These are phyloP conservation scores for Ustilago bromivora DNA, from an alignment of 1,284 basidiomycete genomes.

Conservation along the genomic window DNA sequence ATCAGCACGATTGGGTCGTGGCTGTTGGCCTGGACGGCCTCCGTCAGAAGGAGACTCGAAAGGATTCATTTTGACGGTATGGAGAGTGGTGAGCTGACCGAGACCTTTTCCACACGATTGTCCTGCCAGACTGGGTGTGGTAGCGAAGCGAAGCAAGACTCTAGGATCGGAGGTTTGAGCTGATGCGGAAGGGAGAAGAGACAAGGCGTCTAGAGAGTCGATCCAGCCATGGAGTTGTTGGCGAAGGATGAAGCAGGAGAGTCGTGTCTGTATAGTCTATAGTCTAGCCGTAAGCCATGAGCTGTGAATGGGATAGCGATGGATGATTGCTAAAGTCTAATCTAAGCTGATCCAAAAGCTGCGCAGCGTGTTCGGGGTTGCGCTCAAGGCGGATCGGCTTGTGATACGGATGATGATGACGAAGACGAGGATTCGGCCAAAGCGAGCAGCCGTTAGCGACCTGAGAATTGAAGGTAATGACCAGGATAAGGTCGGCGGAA, in stretches of 20 bases:
- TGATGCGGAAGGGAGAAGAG: slow-evolving; percentile 2
- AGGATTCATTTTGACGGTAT: slow-evolving; percentile 31
- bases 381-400: background rate
- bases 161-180: background rate
- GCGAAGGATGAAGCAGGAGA: background rate
- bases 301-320: background rate
- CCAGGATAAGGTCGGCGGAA: background rate
- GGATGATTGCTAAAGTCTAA: background rate
- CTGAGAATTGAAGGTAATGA: background rate
- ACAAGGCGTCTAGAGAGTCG: slow-evolving; percentile 14
- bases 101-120: background rate
- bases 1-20: slow-evolving; percentile 25
- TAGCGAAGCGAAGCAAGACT: background rate
- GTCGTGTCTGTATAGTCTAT: slow-evolving; percentile 1
- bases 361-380: background rate
- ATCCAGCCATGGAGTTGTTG: slow-evolving; percentile 18
- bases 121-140: background rate
- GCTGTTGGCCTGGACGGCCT: slow-evolving; percentile 14
- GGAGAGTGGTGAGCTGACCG: background rate
- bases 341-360: background rate
- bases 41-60: slow-evolving; percentile 39
- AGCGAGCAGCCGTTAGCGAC: background rate
- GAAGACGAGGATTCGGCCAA: background rate
- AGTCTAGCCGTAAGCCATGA: background rate
- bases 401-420: background rate